Base-by-base conservation (phyloP, 768 basidiomycete genomes). In the Termitomyces sp. region DNA sequence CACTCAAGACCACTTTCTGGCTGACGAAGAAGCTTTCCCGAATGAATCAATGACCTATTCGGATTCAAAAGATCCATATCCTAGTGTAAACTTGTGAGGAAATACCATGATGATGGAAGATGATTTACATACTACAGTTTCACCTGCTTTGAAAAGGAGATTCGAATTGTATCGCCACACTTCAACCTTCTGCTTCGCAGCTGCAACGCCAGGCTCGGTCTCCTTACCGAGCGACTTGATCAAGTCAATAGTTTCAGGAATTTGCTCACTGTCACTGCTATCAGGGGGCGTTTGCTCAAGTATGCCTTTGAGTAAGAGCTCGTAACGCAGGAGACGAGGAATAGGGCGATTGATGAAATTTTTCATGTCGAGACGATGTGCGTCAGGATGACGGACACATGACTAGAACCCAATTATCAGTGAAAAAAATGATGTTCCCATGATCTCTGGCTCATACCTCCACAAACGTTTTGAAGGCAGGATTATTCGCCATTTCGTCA, bases 281-380 rank as follows among this genome's bases (percentile, higher is more conserved):
- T 79, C 83, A 9, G 78, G 71, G 0, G 85, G 82, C 0, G 92
- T 85, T 62, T 88, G 86, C 20, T 94, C 88, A 60, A 88, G 73
- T 61, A 98, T 89, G 33, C 82, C 79, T 61, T 88, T 88, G 59
- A 98, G 73, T 18, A 98, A 77, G 1, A 98, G 78, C 61, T 91
- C 87, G 68, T 98, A 98, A 49, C 95, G 89, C 43, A 94, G 76
- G 36, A 96, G 73, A 45, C 96, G 86, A 58, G 92, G 91, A 62
- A 96, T 94, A 2, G 95, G 93, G 38, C 94, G 86, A 64, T 92
- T 87, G 66, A 95, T 89, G 73, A 98, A 99, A 63, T 80, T 88
- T 68, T 95, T 94, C 84, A 99, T 89, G 67, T 94, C 94, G 20
- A 92, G 78, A 51, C 88, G 84, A 65, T 90, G 86, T 1, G 93